A percentile compares a stretch with the other conserved stretches of the same genome.
Evolutionary conservation across 2,329 filamentous ascomycete species (phyloP).

Genomic region (Dactylellina drechsleri): DNA sequence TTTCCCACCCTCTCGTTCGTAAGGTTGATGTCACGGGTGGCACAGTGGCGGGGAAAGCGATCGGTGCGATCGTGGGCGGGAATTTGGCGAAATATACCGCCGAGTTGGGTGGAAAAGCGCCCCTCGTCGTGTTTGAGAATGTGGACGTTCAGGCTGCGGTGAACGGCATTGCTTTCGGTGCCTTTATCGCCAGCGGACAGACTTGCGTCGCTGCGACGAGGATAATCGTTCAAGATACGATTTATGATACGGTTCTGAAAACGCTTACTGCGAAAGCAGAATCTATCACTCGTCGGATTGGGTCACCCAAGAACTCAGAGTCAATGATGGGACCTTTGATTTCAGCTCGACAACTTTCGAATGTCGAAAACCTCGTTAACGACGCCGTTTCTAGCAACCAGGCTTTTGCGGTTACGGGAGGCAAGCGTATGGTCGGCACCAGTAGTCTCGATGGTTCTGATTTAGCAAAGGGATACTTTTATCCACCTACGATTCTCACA

Average conservation of each 20-base stretch:
- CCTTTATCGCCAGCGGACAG: conserved; percentile 68
- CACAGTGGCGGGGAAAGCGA: conserved; percentile 82
- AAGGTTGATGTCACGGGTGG: conserved; percentile 93
- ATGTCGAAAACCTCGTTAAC: conserved; percentile 61
- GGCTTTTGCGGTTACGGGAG: conserved; percentile 64
- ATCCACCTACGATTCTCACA: conserved; percentile 64
- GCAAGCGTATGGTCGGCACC: conserved; percentile 64
- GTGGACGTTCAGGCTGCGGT: conserved; percentile 82
- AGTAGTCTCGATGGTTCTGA: conserved; percentile 67
- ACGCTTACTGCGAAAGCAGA: conserved; percentile 64
- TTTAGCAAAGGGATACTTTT: conserved; percentile 67
- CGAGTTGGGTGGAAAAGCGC: conserved; percentile 89
- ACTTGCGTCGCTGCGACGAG: conserved; percentile 69
- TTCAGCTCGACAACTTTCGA: conserved; percentile 65
- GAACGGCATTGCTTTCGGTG: conserved; percentile 65
- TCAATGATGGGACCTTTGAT: conserved; percentile 74
- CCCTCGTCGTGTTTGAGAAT: conserved; percentile 81
- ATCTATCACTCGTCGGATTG: conserved; percentile 68
- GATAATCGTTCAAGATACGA: conserved; percentile 65
- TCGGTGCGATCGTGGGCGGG: conserved; percentile 77
- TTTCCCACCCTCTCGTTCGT: conserved; percentile 74
- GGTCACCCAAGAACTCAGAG: conserved; percentile 67
- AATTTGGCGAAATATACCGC: conserved; percentile 87
- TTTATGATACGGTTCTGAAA: conserved; percentile 62
- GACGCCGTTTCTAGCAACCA: conserved; percentile 61